Evolutionary conservation across 768 basidiomycete species (phyloP), one percentile per base, ranked within the genome.

Genomic region (Tulasnella calospora): DNA sequence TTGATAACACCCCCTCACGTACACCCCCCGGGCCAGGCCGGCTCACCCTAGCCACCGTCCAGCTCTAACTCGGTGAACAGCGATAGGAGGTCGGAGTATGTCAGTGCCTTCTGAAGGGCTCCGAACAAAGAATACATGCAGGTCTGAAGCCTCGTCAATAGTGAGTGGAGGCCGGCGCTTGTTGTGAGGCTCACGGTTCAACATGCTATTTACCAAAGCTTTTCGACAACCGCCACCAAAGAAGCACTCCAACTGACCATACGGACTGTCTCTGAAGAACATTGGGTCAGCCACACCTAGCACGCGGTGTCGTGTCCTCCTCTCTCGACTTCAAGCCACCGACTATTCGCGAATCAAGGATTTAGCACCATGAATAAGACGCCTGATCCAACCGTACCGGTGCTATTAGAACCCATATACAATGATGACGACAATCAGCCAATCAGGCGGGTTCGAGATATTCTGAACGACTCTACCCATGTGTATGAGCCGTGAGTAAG

Each of bases 341-440:
- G 51, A 51, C 4, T 21, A 51, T 51, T n/a, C 12, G 51, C 51
- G 51, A n/a, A 51, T 27, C 33, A 30, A 27, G 19, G 27, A 17
- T 27, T 13, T 5, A 15, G 9, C 30, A 67, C 8, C 12, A 67
- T 67, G 61, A 67, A 5, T 12, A 27, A 23, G n/a, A 12, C 51
- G 33, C 61, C 61, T 7, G 33, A 67, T 33, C 75, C 75, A 12
- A 76, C 47, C 8, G 38, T n/a, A 27, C 35, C 75, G 19, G 35
- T 94, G 13, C 91, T 92, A 1, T 87, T 95, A 41, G 94, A 95
- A 82, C 86, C 90, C 51, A 93, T 92, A 0, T 94, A 94, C 85
- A 94, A 91, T 83, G 91, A 94, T 81, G 93, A 95, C 80, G 84
- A 87, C 47, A 93, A 92, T 10, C 85, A 88, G 69, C 86, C 82